A percentile compares a stretch with the other conserved stretches of the same genome.
Conservation (phyloP, 768 basidiomycete genomes). For the Kwoniella botswanensis region DNA sequence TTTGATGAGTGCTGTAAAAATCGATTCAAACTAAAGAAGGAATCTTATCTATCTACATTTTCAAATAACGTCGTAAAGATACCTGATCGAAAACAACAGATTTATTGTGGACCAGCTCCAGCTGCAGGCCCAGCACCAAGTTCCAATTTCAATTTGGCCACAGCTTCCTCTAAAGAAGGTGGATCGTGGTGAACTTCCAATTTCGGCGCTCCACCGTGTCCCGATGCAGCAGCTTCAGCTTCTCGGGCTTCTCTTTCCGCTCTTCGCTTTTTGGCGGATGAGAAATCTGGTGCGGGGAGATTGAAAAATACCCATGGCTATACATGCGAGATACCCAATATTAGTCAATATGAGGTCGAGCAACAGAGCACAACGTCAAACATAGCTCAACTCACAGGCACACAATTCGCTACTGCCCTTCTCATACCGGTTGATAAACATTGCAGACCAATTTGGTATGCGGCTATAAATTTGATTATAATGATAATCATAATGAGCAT, state of each 20-base stretch:
- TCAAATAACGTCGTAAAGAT: too few relatives aligned
- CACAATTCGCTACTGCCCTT: constrained; percentile 92
- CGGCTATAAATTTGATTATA: constrained; percentile 66
- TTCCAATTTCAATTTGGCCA: constrained; percentile 44
- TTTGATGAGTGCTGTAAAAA: too few relatives aligned
- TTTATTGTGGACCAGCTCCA: too few relatives aligned
- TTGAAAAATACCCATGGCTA: constrained; percentile 56
- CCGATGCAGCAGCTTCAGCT: constrained; percentile 44
- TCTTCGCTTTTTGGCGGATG: constrained; percentile 41
- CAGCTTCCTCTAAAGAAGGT: constrained; percentile 47
- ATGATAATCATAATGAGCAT: neutral
- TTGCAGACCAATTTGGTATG: constrained; percentile 94
- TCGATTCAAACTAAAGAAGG: too few relatives aligned
- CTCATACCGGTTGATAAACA: constrained; percentile 94
- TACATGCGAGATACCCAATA: neutral
- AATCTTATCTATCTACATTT: too few relatives aligned
- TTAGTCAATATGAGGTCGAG: neutral
- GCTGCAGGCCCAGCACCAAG: constrained; percentile 4
- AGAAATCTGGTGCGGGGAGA: constrained; percentile 52
- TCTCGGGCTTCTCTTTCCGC: constrained; percentile 52
- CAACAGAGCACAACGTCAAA: neutral
- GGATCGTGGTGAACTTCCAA: constrained; percentile 44
- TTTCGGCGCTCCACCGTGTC: constrained; percentile 49
- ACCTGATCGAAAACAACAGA: too few relatives aligned
- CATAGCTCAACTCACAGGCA: constrained; percentile 57